phyloP scores from a whole-genome alignment of 2,329 filamentous ascomycete genomes.

The Fusarium xylarioides region DNA sequence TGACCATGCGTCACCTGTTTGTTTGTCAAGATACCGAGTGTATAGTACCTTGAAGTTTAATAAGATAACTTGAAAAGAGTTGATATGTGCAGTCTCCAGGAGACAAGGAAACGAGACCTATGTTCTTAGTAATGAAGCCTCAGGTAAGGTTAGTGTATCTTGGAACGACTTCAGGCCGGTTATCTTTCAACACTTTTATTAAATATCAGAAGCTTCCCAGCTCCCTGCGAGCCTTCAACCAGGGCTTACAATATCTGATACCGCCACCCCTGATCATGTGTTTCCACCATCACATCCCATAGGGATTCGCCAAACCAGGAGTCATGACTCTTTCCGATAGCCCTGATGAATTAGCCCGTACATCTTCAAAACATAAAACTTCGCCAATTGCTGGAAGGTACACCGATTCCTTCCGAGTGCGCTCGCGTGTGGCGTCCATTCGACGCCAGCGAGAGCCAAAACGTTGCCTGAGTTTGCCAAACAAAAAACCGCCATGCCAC shows the following conservation, averaged over 20 bases:
- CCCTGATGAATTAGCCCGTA: background rate
- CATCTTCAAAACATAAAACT: background rate
- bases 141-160: background rate
- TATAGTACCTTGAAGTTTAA: slow-evolving; percentile 32
- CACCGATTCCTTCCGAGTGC: background rate
- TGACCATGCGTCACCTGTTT: slow-evolving; percentile 18
- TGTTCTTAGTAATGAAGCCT: background rate
- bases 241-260: background rate
- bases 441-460: background rate
- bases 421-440: too few relatives aligned
- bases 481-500: background rate
- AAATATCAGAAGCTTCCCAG: background rate
- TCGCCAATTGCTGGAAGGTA: background rate
- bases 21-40: slow-evolving; percentile 30
- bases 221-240: background rate
- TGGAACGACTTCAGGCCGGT: background rate
- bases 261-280: background rate
- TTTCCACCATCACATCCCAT: background rate
- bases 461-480: background rate
- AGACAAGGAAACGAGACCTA: background rate
- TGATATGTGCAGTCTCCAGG: slow-evolving; percentile 8
- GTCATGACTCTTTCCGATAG: background rate
- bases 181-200: background rate
- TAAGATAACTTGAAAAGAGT: slow-evolving; percentile 14
- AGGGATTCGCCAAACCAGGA: background rate